These are phyloP conservation scores for Kodamaea fungicola DNA, from an alignment of 1,139 yeast species.

Conservation along the genomic window DNA sequence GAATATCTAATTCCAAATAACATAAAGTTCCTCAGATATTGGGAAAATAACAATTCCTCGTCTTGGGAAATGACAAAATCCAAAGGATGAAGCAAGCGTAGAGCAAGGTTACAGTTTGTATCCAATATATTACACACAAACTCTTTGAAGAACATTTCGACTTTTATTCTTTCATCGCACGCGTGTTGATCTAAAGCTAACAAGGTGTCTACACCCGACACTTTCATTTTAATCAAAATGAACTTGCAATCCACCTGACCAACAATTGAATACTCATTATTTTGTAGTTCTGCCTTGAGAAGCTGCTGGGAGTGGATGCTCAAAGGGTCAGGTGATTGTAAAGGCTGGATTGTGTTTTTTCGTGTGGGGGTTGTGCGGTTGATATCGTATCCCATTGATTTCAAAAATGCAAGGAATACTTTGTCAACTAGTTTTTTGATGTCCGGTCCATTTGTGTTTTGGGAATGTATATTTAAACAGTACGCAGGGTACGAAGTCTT, in stretches of 20 bases:
- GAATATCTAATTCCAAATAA: conserved; percentile 33
- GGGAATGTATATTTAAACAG: no score
- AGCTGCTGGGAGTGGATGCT: conserved; percentile 1
- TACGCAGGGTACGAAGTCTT: no score
- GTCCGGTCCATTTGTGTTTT: not conserved
- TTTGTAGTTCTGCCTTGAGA: not conserved
- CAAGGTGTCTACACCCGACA: conserved; percentile 14
- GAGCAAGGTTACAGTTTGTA: not conserved
- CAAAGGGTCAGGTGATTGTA: not conserved
- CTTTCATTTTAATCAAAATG: conserved; percentile 37
- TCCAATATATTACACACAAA: conserved; percentile 10
- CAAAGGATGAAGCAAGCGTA: conserved; percentile 8
- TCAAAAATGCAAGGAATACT: conserved; percentile 25
- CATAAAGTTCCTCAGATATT: conserved; percentile 27
- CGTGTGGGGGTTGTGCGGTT: not conserved
- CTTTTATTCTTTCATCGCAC: conserved; percentile 62
- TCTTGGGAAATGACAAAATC: conserved; percentile 17
- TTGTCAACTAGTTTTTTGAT: conserved; percentile 24
- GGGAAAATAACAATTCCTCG: conserved; percentile 29
- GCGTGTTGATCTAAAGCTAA: conserved; percentile 74
- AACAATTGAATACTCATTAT: conserved; percentile 15
- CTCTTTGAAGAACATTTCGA: conserved; percentile 45
- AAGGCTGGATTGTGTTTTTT: not conserved
- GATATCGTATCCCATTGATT: conserved; percentile 6
- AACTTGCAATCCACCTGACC: conserved; percentile 61